These are phyloP conservation scores for Rhodotorula glutinis DNA, from an alignment of 1,284 basidiomycete species.

Conservation along the genomic window DNA sequence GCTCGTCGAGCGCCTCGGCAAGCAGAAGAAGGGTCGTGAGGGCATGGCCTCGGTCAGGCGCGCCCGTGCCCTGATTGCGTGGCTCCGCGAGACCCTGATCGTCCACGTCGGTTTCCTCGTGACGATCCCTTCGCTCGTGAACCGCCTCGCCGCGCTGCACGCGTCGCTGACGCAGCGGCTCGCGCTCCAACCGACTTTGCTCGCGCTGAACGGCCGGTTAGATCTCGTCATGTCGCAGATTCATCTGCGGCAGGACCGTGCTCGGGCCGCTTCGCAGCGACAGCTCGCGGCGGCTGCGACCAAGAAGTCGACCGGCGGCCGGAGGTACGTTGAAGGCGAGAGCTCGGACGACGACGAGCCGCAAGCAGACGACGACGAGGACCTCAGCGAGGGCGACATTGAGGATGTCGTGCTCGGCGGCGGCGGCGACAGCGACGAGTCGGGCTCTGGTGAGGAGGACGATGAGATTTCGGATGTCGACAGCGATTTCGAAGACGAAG, in stretches of 20 bases:
- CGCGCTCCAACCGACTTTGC: slow-evolving; percentile 46
- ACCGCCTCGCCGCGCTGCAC: slow-evolving; percentile 61
- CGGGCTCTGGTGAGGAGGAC: slow-evolving; percentile 14
- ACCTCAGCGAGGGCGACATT: slow-evolving; percentile 34
- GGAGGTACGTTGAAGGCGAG: slow-evolving; percentile 66
- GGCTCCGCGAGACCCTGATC: slow-evolving; percentile 83
- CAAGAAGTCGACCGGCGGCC: slow-evolving; percentile 37
- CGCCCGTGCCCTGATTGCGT: slow-evolving; percentile 80
- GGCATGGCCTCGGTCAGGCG: slow-evolving; percentile 63
- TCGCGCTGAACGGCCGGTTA: slow-evolving; percentile 65
- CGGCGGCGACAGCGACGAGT: slow-evolving; percentile 22
- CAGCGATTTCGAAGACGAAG: slow-evolving; percentile 27
- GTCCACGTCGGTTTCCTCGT: slow-evolving; percentile 90
- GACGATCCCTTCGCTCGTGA: slow-evolving; percentile 55
- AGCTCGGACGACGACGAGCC: slow-evolving; percentile 44
- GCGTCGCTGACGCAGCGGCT: slow-evolving; percentile 69
- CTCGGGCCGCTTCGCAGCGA: slow-evolving; percentile 16
- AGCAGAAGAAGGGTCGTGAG: slow-evolving; percentile 70
- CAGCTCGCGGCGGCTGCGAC: slow-evolving; percentile 49
- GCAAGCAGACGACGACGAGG: slow-evolving; percentile 16
- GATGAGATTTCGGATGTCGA: slow-evolving; percentile 13
- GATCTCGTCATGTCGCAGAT: slow-evolving; percentile 76
- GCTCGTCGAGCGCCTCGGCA: slow-evolving; percentile 81
- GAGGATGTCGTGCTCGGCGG: slow-evolving; percentile 31
- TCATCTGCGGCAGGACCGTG: slow-evolving; percentile 38